Base-by-base conservation (phyloP, 768 basidiomycete species). In the Scleroderma citrinum region DNA sequence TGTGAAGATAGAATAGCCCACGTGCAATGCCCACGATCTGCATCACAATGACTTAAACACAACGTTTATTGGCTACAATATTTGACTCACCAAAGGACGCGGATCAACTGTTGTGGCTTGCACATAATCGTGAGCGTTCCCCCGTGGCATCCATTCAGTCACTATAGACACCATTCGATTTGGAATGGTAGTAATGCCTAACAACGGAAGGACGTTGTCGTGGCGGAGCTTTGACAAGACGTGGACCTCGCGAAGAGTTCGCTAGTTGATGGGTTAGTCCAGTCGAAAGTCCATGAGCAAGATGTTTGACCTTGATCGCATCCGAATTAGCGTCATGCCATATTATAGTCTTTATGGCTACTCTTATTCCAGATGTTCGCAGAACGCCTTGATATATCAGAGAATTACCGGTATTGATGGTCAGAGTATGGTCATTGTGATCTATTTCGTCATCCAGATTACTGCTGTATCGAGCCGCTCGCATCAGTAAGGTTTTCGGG, bases 81-180 rank as follows among this genome's bases (percentile, higher is more conserved):
- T 35, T 35, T 35, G 12, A 5, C 34, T 5, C 12, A 35, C 34
- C 34, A 35, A 13, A 35, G 34, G 31, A 13, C 31, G 31, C 7
- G 31, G 31, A 13, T 32, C 31, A 32, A 32, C 13, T 7, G 31
- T 7, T 32, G 7, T 7, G 31, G 5, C 34, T 35, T 35, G 34
- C 34, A 35, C 34, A 35, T 35, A 35, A 5, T 35, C 34, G 12
- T 35, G 34, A 5, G 34, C 34, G 13, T 35, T 35, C 13, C 34
- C 34, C 34, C 5, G 34, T n/a, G 34, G 12, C 34, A 35, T 35
- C 34, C 34, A 35, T 13, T 5, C 6, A 5, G 34, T 35, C 34
- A 61, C 48, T 54, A 57, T 55, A 13, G 60, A 59, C 21, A 47
- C 30, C 23, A 45, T 54, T 6, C 49, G 54, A n/a, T 58, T 56